Evolutionary conservation across 257 asterid genomes (phyloP).

Genomic region (Ligustrum vulgare): DNA sequence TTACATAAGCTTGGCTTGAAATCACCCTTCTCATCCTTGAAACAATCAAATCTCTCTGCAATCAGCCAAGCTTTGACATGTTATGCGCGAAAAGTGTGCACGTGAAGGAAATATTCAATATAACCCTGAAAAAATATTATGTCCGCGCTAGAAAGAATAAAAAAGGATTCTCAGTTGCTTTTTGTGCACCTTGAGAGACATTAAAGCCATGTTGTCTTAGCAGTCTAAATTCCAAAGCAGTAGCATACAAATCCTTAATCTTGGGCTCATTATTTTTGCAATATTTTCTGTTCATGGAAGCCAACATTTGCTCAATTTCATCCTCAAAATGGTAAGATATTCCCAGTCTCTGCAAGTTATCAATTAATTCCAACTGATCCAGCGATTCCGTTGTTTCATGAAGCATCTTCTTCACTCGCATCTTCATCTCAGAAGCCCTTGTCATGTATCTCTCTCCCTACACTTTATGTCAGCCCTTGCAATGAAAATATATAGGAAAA

Average conservation of each 20-base stretch:
- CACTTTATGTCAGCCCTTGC: not conserved
- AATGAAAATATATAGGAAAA: not conserved
- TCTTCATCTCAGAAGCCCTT: slow-evolving; percentile 6
- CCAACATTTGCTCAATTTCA: not conserved
- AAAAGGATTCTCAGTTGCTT: not conserved
- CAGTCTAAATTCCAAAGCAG: slow-evolving; percentile 30
- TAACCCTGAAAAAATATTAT: no score
- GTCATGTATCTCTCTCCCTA: not conserved
- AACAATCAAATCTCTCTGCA: slow-evolving; percentile 32
- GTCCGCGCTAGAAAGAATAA: not conserved
- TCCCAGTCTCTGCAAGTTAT: slow-evolving; percentile 23
- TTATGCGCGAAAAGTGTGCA: no score
- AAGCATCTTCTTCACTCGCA: slow-evolving; percentile 9
- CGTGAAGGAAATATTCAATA: not conserved
- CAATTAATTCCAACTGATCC: slow-evolving; percentile 15
- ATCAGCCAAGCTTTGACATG: not conserved
- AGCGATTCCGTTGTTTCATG: not conserved
- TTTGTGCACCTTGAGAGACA: slow-evolving; percentile 23
- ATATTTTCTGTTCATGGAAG: not conserved
- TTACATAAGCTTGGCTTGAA: not conserved
- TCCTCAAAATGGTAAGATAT: slow-evolving; percentile 18
- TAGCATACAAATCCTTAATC: slow-evolving; percentile 6
- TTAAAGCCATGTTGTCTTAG: slow-evolving; percentile 24
- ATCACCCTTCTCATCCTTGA: slow-evolving; percentile 12
- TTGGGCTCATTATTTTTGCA: not conserved